Evolutionary conservation across 768 basidiomycete genomes (phyloP), one percentile per base, ranked within the genome.

Genomic region (Rhodotorula paludigena): DNA sequence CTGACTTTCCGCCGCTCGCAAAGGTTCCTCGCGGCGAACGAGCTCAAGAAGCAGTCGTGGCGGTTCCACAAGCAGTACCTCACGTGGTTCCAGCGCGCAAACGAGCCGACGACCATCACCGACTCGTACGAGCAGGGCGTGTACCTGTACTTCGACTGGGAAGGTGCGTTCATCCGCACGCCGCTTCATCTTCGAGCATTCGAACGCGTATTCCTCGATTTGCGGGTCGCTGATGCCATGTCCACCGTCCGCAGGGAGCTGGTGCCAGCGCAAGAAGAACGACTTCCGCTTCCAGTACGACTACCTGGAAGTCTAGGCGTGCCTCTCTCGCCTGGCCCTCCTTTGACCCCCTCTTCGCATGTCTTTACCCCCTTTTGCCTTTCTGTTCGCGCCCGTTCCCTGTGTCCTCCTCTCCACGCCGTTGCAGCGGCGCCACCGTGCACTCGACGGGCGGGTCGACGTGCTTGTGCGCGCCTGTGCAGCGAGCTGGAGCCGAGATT

Each of bases 111-210:
- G 76, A 92, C 92, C 3, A 97, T 99, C 78, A 99, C 96, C 59
- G 94, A 98, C 74, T 94, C 98, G 78, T 99, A 97, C 78, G 96
- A 99, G 80, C 93, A 98, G 81, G 96, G 96, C 21, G 92, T 96
- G 21, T 99, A 99, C 79, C 89, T 96, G 41, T 99, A 99, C 83
- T 72, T 72, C 36, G 94, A 97, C 80, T 97, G 93, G 93, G 93
- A 97, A 78, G 71, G 71, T 51, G n/a, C 45, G 55, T 67, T 15
- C 7, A 14, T n/a, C n/a, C n/a, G n/a, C n/a, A n/a, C n/a, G n/a
- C n/a, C n/a, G n/a, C 30, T 25, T 3, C 23, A 23, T 39, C 52
- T 52, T 25, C 49, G 35, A 36, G 28, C 42, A 18, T 18, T 6
- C 32, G 14, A 35, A 16, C 36, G 3, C 33, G 23, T 39, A 38